Conservation (phyloP, 352 stramenopile genomes). For the Phytophthora cryptogea region DNA sequence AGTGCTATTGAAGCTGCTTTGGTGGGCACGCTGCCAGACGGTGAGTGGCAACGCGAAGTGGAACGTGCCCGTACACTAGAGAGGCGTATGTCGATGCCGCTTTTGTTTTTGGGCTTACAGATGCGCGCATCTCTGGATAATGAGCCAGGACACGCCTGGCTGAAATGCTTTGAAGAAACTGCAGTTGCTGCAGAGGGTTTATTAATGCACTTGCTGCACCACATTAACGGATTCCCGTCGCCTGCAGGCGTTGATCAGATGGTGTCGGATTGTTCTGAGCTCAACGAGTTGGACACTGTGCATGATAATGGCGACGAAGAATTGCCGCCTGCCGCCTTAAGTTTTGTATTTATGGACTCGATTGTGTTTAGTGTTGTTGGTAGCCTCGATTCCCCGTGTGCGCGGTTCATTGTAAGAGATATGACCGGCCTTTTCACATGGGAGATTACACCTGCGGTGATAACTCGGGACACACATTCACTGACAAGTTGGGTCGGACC, state of each 20-base stretch:
- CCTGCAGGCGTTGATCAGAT: conserved; percentile 85
- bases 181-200: conserved; percentile 80
- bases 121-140: conserved; percentile 84
- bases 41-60: conserved; percentile 83
- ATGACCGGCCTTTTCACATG: conserved; percentile 89
- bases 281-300: conserved; percentile 49
- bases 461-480: conserved; percentile 18
- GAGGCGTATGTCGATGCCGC: conserved; percentile 76
- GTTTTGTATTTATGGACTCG: conserved; percentile 90
- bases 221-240: conserved; percentile 86
- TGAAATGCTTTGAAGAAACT: conserved; percentile 87
- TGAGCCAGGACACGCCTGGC: conserved; percentile 67
- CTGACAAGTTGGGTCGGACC: conserved; percentile 24
- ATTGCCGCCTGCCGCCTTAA: conserved; percentile 47
- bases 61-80: conserved; percentile 67
- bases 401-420: conserved; percentile 77
- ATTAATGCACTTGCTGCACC: conserved; percentile 85
- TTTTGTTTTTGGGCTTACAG: conserved; percentile 84
- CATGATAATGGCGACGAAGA: conserved; percentile 37
- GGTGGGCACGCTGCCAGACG: conserved; percentile 78
- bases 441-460: conserved; percentile 67
- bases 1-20: conserved; percentile 84
- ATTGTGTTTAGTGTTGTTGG: conserved; percentile 87
- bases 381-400: conserved; percentile 76
- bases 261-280: conserved; percentile 78